Evolutionary conservation across 1,139 yeast genomes (phyloP).

Genomic region (Geotrichum klebahnii): DNA sequence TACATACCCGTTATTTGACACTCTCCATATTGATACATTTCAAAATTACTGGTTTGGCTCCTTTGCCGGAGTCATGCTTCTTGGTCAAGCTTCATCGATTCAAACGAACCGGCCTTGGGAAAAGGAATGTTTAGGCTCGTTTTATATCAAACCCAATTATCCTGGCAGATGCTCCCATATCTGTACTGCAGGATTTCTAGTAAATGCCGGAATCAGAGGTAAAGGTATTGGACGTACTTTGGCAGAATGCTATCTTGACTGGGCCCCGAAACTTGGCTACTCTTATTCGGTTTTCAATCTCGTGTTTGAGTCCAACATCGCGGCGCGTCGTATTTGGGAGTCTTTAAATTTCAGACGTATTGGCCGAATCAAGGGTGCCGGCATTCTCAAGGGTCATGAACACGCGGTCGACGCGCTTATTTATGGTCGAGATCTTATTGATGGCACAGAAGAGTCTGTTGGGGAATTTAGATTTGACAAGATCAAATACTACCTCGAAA

Average conservation of each 20-base stretch:
- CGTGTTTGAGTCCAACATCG: slow-evolving; percentile 81
- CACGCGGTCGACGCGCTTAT: slow-evolving; percentile 77
- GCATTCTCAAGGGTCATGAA: slow-evolving; percentile 77
- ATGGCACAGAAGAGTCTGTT: slow-evolving; percentile 47
- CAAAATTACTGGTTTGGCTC: slow-evolving; percentile 82
- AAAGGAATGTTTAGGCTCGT: slow-evolving; percentile 81
- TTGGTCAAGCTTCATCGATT: slow-evolving; percentile 45
- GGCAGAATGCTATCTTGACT: slow-evolving; percentile 76
- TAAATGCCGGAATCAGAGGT: slow-evolving; percentile 89
- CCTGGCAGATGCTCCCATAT: slow-evolving; percentile 92
- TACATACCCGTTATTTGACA: slow-evolving; percentile 78
- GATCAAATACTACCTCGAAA: slow-evolving; percentile 70
- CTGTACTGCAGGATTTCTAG: slow-evolving; percentile 85
- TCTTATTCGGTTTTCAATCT: slow-evolving; percentile 78
- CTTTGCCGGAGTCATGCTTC: slow-evolving; percentile 76
- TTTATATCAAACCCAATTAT: slow-evolving; percentile 78
- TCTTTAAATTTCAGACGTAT: slow-evolving; percentile 70
- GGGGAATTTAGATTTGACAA: slow-evolving; percentile 70
- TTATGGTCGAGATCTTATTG: slow-evolving; percentile 56
- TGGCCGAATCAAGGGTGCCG: slow-evolving; percentile 80
- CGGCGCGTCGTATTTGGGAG: slow-evolving; percentile 77
- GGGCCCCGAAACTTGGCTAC: slow-evolving; percentile 89
- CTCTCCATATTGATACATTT: slow-evolving; percentile 67
- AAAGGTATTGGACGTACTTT: slow-evolving; percentile 85
- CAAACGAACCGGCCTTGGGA: slow-evolving; percentile 67